Conservation (phyloP, 83 land plant species). For the Diphasiastrum complanatum region DNA sequence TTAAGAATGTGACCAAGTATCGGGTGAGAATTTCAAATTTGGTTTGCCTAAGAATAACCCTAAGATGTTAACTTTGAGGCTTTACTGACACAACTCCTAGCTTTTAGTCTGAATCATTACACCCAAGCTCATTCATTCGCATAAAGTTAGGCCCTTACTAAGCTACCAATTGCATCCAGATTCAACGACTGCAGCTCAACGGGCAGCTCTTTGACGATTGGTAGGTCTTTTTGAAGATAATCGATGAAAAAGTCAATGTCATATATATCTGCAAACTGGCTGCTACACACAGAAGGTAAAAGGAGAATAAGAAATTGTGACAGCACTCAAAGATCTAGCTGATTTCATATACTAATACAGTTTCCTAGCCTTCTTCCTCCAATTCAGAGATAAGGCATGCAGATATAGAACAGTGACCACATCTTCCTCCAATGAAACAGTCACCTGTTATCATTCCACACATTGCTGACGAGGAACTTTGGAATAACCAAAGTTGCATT, state of each 20-base stretch:
- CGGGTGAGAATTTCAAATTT: no score
- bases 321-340: neutral
- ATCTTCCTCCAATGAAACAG: no score
- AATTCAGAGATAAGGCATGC: no score
- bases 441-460: constrained; percentile 77
- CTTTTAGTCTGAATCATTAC: no score
- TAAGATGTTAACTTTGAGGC: no score
- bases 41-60: no score
- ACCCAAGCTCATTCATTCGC: neutral
- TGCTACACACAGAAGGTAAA: constrained; percentile 25
- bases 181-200: constrained; percentile 15
- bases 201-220: constrained; percentile 11
- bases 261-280: constrained; percentile 24
- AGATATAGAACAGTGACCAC: no score
- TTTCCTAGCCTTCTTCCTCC: neutral
- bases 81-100: no score
- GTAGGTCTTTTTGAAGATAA: constrained; percentile 14
- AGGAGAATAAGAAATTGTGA: neutral
- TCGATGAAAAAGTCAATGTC: constrained; percentile 12
- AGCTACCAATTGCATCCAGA: constrained; percentile 23
- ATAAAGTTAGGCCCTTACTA: constrained; percentile 12
- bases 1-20: no score
- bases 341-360: neutral
- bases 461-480: constrained; percentile 62
- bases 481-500: constrained; percentile 87